Evolutionary conservation across 2,329 filamentous ascomycete genomes (phyloP), one percentile per base, ranked within the genome.

Genomic region (Chalara sp.): DNA sequence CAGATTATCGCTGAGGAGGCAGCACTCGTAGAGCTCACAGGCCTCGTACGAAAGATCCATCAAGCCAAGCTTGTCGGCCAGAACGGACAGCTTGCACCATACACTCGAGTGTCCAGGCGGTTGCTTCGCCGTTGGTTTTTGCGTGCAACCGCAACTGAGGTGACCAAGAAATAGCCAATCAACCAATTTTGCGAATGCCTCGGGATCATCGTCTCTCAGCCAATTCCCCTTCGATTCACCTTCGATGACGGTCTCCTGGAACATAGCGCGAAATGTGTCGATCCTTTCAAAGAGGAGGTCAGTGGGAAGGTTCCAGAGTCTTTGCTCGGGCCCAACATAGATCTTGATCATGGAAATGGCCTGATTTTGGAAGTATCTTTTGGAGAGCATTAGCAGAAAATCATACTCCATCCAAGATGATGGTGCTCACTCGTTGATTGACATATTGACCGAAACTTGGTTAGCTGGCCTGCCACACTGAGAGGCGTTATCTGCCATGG

Each of bases 221-320:
- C 39, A 4, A 3, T 44, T 40, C 6, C 7, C 7, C 40, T 48
- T 51, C 7, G 6, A n/a, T 6, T n/a, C 7, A 3, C 39, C 28
- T n/a, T 52, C 51, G 2, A 35, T 46, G 13, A 48, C 47, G 1
- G 13, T n/a, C 8, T 30, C 28, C 32, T 47, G 32, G 21, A 56
- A 52, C 4, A 47, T 51, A 6, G 12, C 35, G 28, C n/a, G 29
- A 30, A 56, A 56, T 43, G 37, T 51, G 2, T 28, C 39, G 5
- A 47, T 31, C 4, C 32, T 39, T 13, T 49, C 46, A 12, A 42
- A 53, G 5, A 53, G 28, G 3, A 52, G 7, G 2, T 53, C 43
- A n/a, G 53, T 46, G 6, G 39, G 13, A 6, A 56, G 32, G 10
- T 10, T 42, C 40, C 44, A 51, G 7, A 31, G 13, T 28, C 37